phyloP scores from a whole-genome alignment of 345 rosid genomes.

The Iberis pinnata region DNA sequence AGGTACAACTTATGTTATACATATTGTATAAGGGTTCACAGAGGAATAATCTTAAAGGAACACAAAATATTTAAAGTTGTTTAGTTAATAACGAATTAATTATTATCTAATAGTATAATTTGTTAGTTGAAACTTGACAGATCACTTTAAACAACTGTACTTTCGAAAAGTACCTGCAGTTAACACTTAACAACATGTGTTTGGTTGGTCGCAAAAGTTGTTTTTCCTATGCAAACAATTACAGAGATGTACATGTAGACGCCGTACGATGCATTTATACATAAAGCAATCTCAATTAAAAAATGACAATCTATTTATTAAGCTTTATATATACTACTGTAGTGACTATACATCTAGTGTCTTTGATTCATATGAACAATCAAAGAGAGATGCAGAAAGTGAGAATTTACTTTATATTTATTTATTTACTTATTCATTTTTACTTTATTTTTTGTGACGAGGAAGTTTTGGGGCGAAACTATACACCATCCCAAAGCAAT shows the following conservation, averaged over 20 bases:
- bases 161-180: constrained; percentile 25
- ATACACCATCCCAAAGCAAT: too few species aligned
- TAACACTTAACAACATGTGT: constrained; percentile 27
- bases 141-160: constrained; percentile 21
- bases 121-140: constrained; percentile 22
- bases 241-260: neutral
- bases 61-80: constrained; percentile 9
- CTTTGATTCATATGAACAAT: too few species aligned
- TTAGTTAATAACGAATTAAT: constrained; percentile 3
- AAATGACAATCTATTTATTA: neutral
- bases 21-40: constrained; percentile 11
- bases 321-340: too few species aligned
- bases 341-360: too few species aligned
- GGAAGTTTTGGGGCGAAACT: too few species aligned
- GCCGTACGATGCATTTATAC: constrained; percentile 8
- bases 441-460: too few species aligned
- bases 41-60: constrained; percentile 7
- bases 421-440: too few species aligned
- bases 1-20: neutral
- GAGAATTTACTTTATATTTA: too few species aligned
- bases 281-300: neutral
- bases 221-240: constrained; percentile 2
- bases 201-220: constrained; percentile 24
- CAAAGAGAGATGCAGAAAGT: too few species aligned
- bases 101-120: neutral